Evolutionary conservation across 148 eudicot species (phyloP), one percentile per base, ranked within the genome.

Genomic region (Rhododendron vialii): DNA sequence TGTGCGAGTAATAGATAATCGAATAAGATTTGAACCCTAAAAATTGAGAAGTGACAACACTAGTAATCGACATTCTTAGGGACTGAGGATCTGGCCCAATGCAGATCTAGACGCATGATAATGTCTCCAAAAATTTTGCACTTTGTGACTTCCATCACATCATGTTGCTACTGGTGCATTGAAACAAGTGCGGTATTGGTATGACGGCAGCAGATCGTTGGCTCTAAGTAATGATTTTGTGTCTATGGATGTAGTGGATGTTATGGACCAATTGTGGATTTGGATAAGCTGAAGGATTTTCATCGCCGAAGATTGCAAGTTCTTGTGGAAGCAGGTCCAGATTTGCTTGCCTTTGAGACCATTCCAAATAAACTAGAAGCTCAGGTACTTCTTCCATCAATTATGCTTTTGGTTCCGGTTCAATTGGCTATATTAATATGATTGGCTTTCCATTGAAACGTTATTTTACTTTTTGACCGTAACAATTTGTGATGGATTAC

Each of bases 361-460:
- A 94, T 95, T 79, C 98, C 99, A 14, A 93, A 92, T 87, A 94
- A 90, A 88, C 93, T 96, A 14, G 99, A 96, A 92, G 93, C 99
- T 88, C 96, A 93, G 95, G 98, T 95, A 85, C 57, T 18, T 48
- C 78, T 22, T 84, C 50, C 55, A 38, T 15, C 43, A 10, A 45
- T 43, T 75, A 45, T 43, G 14, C 4, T 18, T 22, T 4, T 2
- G 14, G n/a, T 26, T 3, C 74, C 5, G 28, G 35, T 26, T 67
- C 14, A 9, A 10, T 26, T 26, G 33, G 33, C 15, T 11, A 26
- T 28, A 10, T 67, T 63, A 63, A n/a, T 63, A 63, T 63, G 69
- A 24, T 22, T 63, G 69, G 69, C 24, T 63, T 63, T 22, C 69
- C 65, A 8, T 63, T 24, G 1, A 22, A 22, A 63, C 5, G 6